Evolutionary conservation across 148 eudicot genomes (phyloP), one percentile per base, ranked within the genome.

Genomic region (Mesembryanthemum crystallinum): DNA sequence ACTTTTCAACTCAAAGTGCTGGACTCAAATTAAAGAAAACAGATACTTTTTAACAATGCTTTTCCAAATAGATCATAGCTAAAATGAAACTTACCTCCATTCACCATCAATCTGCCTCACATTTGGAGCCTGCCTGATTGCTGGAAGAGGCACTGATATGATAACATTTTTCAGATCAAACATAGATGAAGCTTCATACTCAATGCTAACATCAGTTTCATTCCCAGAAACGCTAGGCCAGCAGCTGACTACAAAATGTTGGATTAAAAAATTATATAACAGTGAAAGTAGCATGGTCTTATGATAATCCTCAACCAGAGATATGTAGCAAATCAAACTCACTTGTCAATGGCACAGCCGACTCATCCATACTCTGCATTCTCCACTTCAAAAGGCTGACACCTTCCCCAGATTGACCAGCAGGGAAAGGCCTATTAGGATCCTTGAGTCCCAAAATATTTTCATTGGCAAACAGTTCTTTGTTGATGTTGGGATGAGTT

Each of bases 171-270:
- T 89, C 57, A 91, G 85, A 78, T 94, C 94, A 83, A 94, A 88
- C 77, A 54, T 84, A 67, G 85, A 64, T 15, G 91, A 79, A 76
- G 91, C 97, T 86, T 94, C 98, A 73, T 91, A 94, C 83, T 94
- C 98, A 14, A 94, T 87, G 82, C 86, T 91, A 73, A 94, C 98
- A 63, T 91, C 85, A 69, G 98, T 94, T 47, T 91, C 94, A 70
- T 76, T 88, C 37, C 97, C 97, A 79, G 98, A 94, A 62, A 88
- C 90, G 55, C 89, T 88, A 49, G 98, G 98, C 98, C 98, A 94
- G 86, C 98, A 91, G 78, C 86, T 94, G 68, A 91, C 98, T 91
- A 83, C 67, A 57, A 66, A 65, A n/a, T 10, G 21, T 33, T 33
- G 14, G 30, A 10, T 30, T 33, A 18, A n/a, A 77, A 42, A 78